Conservation (phyloP, 1,284 basidiomycete genomes). For the Apiotrichum sp. region DNA sequence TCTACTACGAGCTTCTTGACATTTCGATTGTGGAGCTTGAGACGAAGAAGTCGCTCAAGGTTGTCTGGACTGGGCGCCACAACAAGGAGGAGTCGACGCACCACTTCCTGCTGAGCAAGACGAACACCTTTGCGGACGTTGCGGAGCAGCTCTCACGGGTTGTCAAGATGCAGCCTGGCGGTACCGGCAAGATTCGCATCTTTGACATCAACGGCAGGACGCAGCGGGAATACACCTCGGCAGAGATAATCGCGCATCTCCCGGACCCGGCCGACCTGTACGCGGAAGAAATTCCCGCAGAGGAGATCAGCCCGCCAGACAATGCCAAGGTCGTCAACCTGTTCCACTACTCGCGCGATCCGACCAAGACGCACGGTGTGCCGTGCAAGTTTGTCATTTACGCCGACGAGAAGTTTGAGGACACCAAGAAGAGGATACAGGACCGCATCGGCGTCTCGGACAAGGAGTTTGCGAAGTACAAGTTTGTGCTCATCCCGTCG, state of each 20-base stretch:
- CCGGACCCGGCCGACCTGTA: constrained; percentile 89
- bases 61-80: constrained; percentile 92
- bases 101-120: constrained; percentile 94
- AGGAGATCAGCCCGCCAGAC: constrained; percentile 85
- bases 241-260: constrained; percentile 97
- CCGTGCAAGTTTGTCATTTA: constrained; percentile 91
- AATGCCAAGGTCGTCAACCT: constrained; percentile 90
- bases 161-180: constrained; percentile 70
- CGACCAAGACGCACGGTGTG: constrained; percentile 86
- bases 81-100: constrained; percentile 93
- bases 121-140: constrained; percentile 84
- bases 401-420: constrained; percentile 83
- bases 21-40: constrained; percentile 98
- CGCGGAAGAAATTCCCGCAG: constrained; percentile 90
- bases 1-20: constrained; percentile 94
- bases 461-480: constrained; percentile 91
- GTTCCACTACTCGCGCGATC: constrained; percentile 96
- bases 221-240: constrained; percentile 84
- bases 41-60: constrained; percentile 94
- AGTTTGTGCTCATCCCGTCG: constrained; percentile 85
- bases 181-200: constrained; percentile 82
- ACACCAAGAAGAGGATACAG: constrained; percentile 93
- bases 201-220: constrained; percentile 86
- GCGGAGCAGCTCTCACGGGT: constrained; percentile 77
- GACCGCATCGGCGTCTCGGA: constrained; percentile 82